Conservation (phyloP, 345 rosid genomes). For the Dipteronia sinensis region DNA sequence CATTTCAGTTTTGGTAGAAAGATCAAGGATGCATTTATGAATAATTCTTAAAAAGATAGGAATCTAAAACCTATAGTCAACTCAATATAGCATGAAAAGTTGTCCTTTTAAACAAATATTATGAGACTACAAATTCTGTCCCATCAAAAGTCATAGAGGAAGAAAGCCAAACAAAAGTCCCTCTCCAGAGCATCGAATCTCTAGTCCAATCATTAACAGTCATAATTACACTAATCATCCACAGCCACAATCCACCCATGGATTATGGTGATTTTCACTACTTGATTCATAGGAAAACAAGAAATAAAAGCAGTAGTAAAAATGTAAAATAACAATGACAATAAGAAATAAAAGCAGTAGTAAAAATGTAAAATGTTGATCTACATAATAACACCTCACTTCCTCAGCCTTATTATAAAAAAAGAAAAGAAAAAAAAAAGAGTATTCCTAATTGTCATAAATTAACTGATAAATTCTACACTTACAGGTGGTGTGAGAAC, state of each 20-base stretch:
- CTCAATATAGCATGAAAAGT: neutral
- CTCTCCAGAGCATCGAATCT: neutral
- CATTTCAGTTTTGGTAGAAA: neutral
- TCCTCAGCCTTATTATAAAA: neutral
- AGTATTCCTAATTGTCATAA: neutral
- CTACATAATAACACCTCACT: neutral
- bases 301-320: neutral
- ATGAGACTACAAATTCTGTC: neutral
- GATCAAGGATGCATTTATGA: neutral
- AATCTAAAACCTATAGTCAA: conserved; percentile 7
- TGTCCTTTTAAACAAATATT: neutral
- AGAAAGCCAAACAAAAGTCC: neutral
- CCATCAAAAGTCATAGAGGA: neutral
- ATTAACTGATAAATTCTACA: conserved; percentile 8
- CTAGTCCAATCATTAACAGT: neutral
- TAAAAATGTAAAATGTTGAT: neutral
- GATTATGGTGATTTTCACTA: neutral
- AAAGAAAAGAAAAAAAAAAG: neutral
- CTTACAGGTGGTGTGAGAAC: conserved; percentile 99
- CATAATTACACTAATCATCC: neutral
- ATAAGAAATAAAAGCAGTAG: neutral
- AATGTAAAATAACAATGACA: neutral
- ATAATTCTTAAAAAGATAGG: neutral
- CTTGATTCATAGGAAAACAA: neutral
- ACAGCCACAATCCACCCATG: neutral